Percentiles rank a stretch among this genome's conserved stretches.
These are phyloP conservation scores for Hemileia vastatrix DNA, from an alignment of 1,284 basidiomycete genomes.

Conservation along the genomic window DNA sequence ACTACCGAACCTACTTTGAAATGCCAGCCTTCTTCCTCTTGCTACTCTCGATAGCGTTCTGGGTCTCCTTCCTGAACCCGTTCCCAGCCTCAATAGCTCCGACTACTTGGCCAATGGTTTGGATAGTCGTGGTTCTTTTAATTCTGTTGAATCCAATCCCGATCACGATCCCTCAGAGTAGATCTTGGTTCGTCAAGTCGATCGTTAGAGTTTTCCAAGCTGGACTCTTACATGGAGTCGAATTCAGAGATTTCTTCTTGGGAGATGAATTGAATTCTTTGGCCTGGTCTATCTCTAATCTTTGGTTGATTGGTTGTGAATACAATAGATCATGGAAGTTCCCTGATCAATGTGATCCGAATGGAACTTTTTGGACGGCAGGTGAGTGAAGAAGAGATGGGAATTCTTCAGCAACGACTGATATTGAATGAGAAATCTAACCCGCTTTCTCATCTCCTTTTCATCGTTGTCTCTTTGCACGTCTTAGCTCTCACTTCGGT, in stretches of 20 bases:
- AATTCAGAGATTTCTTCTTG: constrained; percentile 43
- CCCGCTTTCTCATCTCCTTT: no score
- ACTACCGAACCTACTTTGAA: constrained; percentile 72
- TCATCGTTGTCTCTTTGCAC: no score
- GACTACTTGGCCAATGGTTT: constrained; percentile 66
- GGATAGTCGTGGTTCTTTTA: constrained; percentile 59
- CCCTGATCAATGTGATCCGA: no score
- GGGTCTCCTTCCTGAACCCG: constrained; percentile 67
- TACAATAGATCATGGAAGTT: constrained; percentile 57
- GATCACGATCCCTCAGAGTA: constrained; percentile 55
- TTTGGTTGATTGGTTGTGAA: constrained; percentile 57
- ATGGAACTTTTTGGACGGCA: no score
- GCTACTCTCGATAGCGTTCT: constrained; percentile 71
- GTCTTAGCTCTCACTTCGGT: constrained; percentile 54
- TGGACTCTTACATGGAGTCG: constrained; percentile 52
- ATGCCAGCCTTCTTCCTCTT: constrained; percentile 67
- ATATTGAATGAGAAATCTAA: no score
- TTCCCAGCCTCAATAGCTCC: constrained; percentile 35
- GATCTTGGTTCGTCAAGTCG: constrained; percentile 69
- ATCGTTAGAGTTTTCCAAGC: constrained; percentile 54
- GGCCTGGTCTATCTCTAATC: constrained; percentile 44
- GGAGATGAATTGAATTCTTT: constrained; percentile 44
- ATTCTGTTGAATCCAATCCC: constrained; percentile 69
- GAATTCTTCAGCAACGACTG: no score
- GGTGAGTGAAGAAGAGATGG: no score